A percentile compares a stretch with the other conserved stretches of the same genome.
Conservation (phyloP, 805 yeast genomes). For the Dipodascus albidus region DNA sequence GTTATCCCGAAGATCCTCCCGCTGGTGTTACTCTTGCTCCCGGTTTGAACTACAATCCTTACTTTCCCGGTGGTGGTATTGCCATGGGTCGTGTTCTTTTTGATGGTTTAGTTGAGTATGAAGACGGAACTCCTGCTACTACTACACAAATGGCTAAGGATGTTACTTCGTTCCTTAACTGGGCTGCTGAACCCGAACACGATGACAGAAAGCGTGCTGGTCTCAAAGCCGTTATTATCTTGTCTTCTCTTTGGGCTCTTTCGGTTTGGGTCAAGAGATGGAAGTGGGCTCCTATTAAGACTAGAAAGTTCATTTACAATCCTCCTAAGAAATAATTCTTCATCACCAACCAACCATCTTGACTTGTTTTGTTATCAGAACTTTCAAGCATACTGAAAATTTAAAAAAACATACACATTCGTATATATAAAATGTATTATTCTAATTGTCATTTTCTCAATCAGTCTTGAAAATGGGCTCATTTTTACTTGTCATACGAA, state of each 20-base stretch:
- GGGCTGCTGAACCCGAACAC: constrained; percentile 98
- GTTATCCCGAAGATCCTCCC: constrained; percentile 98
- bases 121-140: constrained; percentile 98
- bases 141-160: constrained; percentile 99
- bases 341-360: not conserved
- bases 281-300: constrained; percentile 96
- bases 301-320: constrained; percentile 84
- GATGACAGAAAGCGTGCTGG: constrained; percentile 97
- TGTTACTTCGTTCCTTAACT: constrained; percentile 87
- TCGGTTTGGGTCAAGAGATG: constrained; percentile 91
- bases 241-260: constrained; percentile 67
- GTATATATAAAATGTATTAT: not conserved
- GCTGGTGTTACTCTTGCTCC: constrained; percentile 91
- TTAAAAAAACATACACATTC: not conserved
- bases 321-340: constrained; percentile 62
- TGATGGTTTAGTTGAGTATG: constrained; percentile 95
- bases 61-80: constrained; percentile 99
- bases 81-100: constrained; percentile 98
- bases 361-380: not conserved
- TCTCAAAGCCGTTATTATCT: constrained; percentile 75
- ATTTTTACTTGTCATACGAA: no score
- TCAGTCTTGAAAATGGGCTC: no score
- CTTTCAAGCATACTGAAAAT: not conserved
- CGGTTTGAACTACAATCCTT: constrained; percentile 97
- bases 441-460: not conserved